A percentile compares a stretch with the other conserved stretches of the same genome.
These are phyloP conservation scores for Paramecium biaurelia DNA, from an alignment of 73 alveolate species.

Conservation along the genomic window DNA sequence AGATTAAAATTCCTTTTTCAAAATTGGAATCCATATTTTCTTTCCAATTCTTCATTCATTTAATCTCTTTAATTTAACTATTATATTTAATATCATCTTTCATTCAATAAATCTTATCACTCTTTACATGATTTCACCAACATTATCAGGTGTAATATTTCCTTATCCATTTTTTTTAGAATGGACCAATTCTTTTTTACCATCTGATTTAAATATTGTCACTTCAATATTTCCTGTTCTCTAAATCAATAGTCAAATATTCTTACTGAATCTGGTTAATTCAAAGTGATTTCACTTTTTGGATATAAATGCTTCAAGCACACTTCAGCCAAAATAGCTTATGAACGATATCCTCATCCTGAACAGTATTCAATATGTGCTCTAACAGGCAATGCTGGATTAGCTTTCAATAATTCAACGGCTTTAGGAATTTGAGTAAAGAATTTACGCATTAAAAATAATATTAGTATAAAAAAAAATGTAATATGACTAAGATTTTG, in stretches of 20 bases:
- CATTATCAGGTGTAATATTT: background rate
- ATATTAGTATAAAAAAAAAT: background rate
- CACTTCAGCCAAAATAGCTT: background rate
- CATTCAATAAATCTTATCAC: background rate
- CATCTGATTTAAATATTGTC: background rate
- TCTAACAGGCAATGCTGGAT: background rate
- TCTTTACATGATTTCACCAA: constrained; percentile 15
- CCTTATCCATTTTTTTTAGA: constrained; percentile 1
- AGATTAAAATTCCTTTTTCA: background rate
- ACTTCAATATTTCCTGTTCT: constrained; percentile 18
- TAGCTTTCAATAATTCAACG: background rate
- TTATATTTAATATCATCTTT: background rate
- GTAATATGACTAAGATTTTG: background rate
- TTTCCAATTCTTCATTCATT: constrained; percentile 10
- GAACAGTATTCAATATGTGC: constrained; percentile 8
- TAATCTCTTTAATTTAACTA: background rate
- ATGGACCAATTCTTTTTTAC: background rate
- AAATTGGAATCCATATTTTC: background rate
- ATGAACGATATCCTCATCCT: constrained; percentile 19
- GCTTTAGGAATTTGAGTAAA: background rate
- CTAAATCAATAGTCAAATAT: background rate
- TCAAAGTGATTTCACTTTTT: background rate
- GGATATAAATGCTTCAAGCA: constrained; percentile 12
- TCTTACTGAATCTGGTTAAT: background rate
- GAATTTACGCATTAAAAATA: constrained; percentile 19